Evolutionary conservation across 257 asterid species (phyloP).

Genomic region (Scutellaria baicalensis): DNA sequence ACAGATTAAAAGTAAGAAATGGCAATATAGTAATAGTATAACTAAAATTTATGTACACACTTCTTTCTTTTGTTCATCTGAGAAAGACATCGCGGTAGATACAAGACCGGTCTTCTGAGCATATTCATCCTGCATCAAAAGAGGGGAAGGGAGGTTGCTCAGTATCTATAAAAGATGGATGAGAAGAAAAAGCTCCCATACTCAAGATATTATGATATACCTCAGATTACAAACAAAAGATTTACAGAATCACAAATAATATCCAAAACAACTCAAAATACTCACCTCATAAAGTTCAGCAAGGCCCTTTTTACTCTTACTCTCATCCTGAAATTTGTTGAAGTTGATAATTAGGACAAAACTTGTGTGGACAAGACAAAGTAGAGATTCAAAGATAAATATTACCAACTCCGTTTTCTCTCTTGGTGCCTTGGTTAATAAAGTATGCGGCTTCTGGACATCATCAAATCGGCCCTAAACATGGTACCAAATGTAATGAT

Average conservation of each 20-base stretch:
- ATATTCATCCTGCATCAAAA: constrained; percentile 71
- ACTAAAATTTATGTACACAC: constrained; percentile 30
- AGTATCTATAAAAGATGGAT: constrained; percentile 1
- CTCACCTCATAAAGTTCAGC: constrained; percentile 89
- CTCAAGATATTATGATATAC: neutral
- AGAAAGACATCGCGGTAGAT: constrained; percentile 58
- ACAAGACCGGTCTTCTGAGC: constrained; percentile 92
- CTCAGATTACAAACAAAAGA: neutral
- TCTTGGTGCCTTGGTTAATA: constrained; percentile 53
- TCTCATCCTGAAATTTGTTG: constrained; percentile 69
- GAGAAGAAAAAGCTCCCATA: neutral
- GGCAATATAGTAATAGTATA: neutral
- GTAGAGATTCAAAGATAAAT: neutral
- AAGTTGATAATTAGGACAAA: constrained; percentile 11
- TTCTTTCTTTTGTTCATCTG: constrained; percentile 94
- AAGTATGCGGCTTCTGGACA: constrained; percentile 63
- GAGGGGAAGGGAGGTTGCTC: neutral
- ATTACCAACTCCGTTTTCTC: constrained; percentile 73
- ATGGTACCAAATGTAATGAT: constrained; percentile 1
- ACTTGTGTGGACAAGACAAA: constrained; percentile 5
- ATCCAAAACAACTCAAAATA: neutral
- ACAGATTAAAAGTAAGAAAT: neutral
- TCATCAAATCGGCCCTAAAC: constrained; percentile 90
- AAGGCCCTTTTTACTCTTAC: constrained; percentile 90
- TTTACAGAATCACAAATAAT: neutral